Evolutionary conservation across 192 early-diverging fungal genomes (phyloP), one percentile per base, ranked within the genome.

Genomic region (Backusella tarrabulga): DNA sequence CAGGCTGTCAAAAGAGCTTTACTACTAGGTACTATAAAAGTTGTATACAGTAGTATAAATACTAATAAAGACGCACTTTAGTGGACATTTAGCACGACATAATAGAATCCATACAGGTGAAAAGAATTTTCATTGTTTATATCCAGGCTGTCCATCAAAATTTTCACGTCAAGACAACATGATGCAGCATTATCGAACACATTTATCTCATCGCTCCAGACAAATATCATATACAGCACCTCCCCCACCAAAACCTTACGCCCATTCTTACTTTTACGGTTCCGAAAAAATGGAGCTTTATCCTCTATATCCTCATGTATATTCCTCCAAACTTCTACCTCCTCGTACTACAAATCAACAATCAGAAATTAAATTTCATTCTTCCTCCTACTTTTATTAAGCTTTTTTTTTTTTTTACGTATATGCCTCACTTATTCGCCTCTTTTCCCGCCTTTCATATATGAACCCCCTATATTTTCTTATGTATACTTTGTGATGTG

Each of bases 141-240:
- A 89, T 78, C 85, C 88, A 0, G 91, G 90, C 3, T 95, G 94
- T 80, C 82, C 83, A 11, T 91, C 90, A 77, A 87, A 87, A 75
- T 95, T 95, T 70, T 93, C 93, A 34, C 85, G 94, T 50, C 92
- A 93, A 71, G 94, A 95, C 81, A 93, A 95, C 75, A 94, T 94
- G 92, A 93, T 92, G 90, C 94, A 95, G 76, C 94, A 95, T 82
- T 93, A 92, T 78, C 89, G 92, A 63, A 93, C 93, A 8, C 94
- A 95, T 76, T 80, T 90, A 75, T 92, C 92, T 56, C 73, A 88
- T 21, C 87, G 89, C 69, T 90, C 88, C n/a, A 88, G 90, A 3
- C 71, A 72, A 7, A 44, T 54, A n/a, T 34, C 34, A 9, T 26
- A 60, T 60, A 26, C 46, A n/a, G 19, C 46, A 1, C 46, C 46